A percentile compares a stretch with the other conserved stretches of the same genome.
Evolutionary conservation across 176 grass and related monocot genomes (phyloP).

Genomic region (Dactylis glomerata): DNA sequence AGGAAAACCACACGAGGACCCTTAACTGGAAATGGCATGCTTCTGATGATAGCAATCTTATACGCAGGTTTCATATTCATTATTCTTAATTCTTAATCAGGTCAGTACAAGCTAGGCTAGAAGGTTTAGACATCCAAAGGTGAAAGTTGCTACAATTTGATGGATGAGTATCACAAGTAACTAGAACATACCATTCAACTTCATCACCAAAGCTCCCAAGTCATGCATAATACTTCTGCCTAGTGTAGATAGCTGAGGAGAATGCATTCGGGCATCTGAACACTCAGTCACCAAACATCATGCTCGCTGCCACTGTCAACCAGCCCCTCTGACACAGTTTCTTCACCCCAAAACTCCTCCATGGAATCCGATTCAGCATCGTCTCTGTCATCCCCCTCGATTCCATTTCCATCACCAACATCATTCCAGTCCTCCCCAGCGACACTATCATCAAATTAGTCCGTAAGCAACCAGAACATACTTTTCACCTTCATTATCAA

Average conservation of each 20-base stretch:
- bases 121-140: not conserved
- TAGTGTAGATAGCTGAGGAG: not conserved
- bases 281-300: slow-evolving; percentile 70
- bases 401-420: slow-evolving; percentile 17
- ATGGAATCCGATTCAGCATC: slow-evolving; percentile 36
- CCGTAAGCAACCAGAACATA: not conserved
- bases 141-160: not conserved
- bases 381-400: slow-evolving; percentile 4
- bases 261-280: not conserved
- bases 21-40: not conserved
- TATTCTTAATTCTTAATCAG: not conserved
- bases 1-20: not conserved
- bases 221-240: not conserved
- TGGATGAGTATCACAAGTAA: not conserved
- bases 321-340: slow-evolving; percentile 47
- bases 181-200: not conserved
- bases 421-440: slow-evolving; percentile 57
- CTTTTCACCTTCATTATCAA: not conserved
- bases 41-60: not conserved
- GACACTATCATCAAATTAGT: too few relatives aligned
- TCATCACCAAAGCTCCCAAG: not conserved
- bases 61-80: not conserved
- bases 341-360: slow-evolving; percentile 84
- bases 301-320: slow-evolving; percentile 34
- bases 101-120: not conserved